phyloP scores from a whole-genome alignment of 116 monocot species.

The Papilionanthe hybrid region DNA sequence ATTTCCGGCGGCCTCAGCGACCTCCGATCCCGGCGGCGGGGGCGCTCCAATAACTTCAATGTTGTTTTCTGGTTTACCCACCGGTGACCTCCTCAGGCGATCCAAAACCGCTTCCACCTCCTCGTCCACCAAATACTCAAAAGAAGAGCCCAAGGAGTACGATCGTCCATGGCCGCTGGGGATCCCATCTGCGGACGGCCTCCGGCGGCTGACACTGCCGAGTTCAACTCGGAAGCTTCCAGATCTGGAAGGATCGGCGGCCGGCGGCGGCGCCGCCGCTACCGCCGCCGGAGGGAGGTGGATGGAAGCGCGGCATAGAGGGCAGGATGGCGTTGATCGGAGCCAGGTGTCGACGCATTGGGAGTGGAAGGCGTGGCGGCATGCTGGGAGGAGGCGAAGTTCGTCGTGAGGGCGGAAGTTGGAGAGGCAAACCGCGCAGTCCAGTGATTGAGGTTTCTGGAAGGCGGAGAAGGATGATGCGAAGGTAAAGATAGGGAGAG shows the following conservation, averaged over 20 bases:
- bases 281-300: not conserved
- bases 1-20: conserved; percentile 2
- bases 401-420: conserved; percentile 19
- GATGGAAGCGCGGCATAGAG: conserved; percentile 27
- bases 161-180: conserved; percentile 4
- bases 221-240: conserved; percentile 23
- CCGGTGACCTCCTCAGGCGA: not conserved
- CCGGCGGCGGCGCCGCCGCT: not conserved
- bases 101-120: conserved; percentile 21
- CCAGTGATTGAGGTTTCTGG: conserved; percentile 6
- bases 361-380: conserved; percentile 40
- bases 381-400: conserved; percentile 39
- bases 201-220: conserved; percentile 21
- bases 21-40: not conserved
- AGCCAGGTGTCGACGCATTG: conserved; percentile 41
- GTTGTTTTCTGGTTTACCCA: not conserved
- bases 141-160: conserved; percentile 20
- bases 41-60: not conserved
- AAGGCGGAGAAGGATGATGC: not conserved
- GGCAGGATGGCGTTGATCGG: conserved; percentile 31
- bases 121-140: conserved; percentile 28
- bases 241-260: conserved; percentile 9
- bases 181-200: not conserved
- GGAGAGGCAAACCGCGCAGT: conserved; percentile 42
- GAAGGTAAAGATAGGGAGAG: conserved; percentile 24